Conservation (phyloP, 2,329 filamentous ascomycete species). For the Diaporthe longicolla region DNA sequence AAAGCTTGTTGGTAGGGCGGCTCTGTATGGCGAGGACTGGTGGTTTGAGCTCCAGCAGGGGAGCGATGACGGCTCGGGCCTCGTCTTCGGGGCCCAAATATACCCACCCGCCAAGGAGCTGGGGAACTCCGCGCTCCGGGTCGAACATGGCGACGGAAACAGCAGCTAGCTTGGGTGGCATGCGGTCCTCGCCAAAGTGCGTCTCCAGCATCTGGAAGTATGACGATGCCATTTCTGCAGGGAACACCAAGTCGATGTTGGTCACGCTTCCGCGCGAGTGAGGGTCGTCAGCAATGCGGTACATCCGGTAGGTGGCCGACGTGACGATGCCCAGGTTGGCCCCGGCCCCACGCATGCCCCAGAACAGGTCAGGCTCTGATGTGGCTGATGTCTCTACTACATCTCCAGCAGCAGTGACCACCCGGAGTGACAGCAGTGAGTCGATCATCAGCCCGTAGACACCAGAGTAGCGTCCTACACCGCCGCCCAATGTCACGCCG, state of each 20-base stretch:
- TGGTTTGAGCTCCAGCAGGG: background rate
- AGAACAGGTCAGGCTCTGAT: constrained; percentile 20
- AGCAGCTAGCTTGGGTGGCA: background rate
- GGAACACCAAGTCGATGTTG: constrained; percentile 20
- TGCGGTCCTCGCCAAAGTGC: background rate
- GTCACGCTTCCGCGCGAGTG: background rate
- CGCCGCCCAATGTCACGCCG: constrained; percentile 2
- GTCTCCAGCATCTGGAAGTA: constrained; percentile 15
- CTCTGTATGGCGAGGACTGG: background rate
- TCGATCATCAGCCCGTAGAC: constrained; percentile 16
- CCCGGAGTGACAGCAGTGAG: constrained; percentile 10
- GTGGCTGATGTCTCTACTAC: constrained; percentile 1
- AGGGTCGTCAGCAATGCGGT: constrained; percentile 2
- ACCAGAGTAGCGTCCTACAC: constrained; percentile 3
- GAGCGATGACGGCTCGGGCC: background rate
- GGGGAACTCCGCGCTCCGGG: background rate
- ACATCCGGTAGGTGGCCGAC: constrained; percentile 25
- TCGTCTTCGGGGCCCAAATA: constrained; percentile 21
- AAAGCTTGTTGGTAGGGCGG: background rate
- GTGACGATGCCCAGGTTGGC: constrained; percentile 22
- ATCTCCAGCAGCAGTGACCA: constrained; percentile 16
- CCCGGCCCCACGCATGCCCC: constrained; percentile 21
- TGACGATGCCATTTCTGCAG: background rate
- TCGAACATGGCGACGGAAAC: constrained; percentile 3
- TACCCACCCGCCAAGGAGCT: background rate